These are phyloP conservation scores for Apiospora phragmitis DNA, from an alignment of 2,329 filamentous ascomycete species.

Conservation along the genomic window DNA sequence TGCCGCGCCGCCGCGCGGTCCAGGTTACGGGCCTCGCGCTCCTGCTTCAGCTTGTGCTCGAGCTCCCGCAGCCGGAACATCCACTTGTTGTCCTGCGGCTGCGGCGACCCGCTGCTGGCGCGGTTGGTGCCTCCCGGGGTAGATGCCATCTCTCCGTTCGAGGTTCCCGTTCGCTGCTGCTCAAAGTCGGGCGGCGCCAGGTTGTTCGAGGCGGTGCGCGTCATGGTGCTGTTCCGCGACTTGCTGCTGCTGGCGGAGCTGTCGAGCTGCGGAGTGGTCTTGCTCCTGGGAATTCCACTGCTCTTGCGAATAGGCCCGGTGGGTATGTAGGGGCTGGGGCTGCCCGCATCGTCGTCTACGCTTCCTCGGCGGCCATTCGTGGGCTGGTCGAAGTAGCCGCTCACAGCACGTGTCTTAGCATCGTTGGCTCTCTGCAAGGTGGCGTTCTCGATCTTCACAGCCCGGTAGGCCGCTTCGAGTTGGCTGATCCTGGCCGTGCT, in stretches of 20 bases:
- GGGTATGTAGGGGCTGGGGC: slow-evolving; percentile 54
- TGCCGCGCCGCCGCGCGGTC: slow-evolving; percentile 83
- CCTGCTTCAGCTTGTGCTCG: slow-evolving; percentile 84
- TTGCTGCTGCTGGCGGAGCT: slow-evolving; percentile 25
- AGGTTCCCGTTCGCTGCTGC: slow-evolving; percentile 15
- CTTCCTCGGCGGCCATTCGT: slow-evolving; percentile 45
- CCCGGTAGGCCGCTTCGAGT: slow-evolving; percentile 61
- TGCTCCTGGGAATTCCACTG: slow-evolving; percentile 36
- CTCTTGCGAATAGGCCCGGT: slow-evolving; percentile 45
- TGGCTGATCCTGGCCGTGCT: slow-evolving; percentile 48
- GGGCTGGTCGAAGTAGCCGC: slow-evolving; percentile 25
- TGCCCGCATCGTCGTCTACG: slow-evolving; percentile 41
- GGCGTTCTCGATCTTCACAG: slow-evolving; percentile 66
- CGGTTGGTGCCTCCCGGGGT: background rate
- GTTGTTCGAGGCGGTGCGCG: slow-evolving; percentile 26
- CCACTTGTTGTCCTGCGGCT: slow-evolving; percentile 68
- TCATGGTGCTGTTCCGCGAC: slow-evolving; percentile 25
- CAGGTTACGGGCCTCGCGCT: slow-evolving; percentile 81
- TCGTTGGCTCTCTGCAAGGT: slow-evolving; percentile 67
- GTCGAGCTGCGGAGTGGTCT: slow-evolving; percentile 36
- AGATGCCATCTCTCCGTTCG: background rate
- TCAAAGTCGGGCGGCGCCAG: slow-evolving; percentile 20
- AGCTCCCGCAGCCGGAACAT: slow-evolving; percentile 82
- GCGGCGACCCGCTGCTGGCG: slow-evolving; percentile 12
- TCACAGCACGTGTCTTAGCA: slow-evolving; percentile 47